Evolutionary conservation across 306 rosid species (phyloP), one percentile per base, ranked within the genome.

Genomic region (Crotalaria pallida): DNA sequence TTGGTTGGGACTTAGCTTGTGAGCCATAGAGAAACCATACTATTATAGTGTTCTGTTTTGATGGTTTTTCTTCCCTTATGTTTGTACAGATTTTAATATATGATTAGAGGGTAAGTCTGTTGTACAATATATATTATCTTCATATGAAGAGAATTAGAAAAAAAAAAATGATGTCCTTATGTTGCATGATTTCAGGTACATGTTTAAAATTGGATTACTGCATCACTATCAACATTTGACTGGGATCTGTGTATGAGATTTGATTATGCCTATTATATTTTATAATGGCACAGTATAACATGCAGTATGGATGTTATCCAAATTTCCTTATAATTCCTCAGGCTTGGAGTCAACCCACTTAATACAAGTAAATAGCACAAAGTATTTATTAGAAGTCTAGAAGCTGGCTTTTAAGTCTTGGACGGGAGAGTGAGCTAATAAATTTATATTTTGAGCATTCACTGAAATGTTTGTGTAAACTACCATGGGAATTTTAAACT

Each of bases 1-100:
- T 64, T 48, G 29, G 21, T 62, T 44, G 55, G 83, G n/a, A 23
- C 44, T 62, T 44, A 49, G 83, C n/a, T n/a, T n/a, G n/a, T n/a
- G 15, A 23, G 45, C 10, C 60, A 18, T 16, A 22, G 55, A 63
- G 50, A 70, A 72, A 53, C 73, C 53, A 56, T 76, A 27, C 18
- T 16, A 29, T 47, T 72, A 10, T 57, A n/a, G n/a, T n/a, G n/a
- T n/a, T n/a, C n/a, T n/a, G 55, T 9, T 67, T 13, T 55, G 27
- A 47, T 68, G 78, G 76, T 71, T 78, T 73, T 53, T 69, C 34
- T 77, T 72, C 12, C 49, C 8, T 16, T 33, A 13, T 49, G 24
- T 34, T 67, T 66, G 76, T 71, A 65, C 59, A 68, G 0, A 27
- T 58, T 64, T 64, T 56, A 59, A 56, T 45, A 19, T 34, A 8